Percentiles rank a stretch among this genome's conserved stretches.
phyloP scores from a whole-genome alignment of 257 asterid species.

The Fraxinus anomala region DNA sequence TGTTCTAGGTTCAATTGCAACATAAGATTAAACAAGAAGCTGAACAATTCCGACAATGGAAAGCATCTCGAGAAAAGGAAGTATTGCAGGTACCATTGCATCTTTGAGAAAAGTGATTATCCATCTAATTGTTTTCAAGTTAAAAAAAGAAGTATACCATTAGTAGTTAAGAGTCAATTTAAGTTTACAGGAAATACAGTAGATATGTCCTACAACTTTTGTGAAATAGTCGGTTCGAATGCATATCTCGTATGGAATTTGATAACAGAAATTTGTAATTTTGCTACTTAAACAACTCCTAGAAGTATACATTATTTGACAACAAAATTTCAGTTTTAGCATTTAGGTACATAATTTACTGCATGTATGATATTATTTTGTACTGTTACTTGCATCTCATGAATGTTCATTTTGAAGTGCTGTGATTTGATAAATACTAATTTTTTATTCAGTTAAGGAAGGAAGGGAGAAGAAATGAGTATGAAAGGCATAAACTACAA shows the following conservation, averaged over 20 bases:
- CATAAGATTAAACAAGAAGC: constrained; percentile 97
- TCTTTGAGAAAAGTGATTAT: constrained; percentile 49
- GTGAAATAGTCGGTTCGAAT: not conserved
- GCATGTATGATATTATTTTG: not conserved
- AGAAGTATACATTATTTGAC: not conserved
- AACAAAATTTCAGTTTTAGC: not conserved
- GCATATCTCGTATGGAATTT: not conserved
- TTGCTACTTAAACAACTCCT: not conserved
- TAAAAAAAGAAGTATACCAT: not conserved
- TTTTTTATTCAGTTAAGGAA: constrained; percentile 67
- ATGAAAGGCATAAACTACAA: constrained; percentile 93
- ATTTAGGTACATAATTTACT: not conserved
- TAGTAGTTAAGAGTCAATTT: not conserved
- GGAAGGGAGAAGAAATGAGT: constrained; percentile 97
- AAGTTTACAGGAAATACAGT: not conserved
- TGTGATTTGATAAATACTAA: not conserved
- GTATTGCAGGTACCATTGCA: constrained; percentile 71
- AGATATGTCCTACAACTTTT: not conserved
- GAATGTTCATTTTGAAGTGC: constrained; percentile 2
- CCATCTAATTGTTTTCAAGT: not conserved
- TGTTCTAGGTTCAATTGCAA: constrained; percentile 82
- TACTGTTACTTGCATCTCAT: constrained; percentile 9
- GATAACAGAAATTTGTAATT: not conserved
- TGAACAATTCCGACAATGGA: constrained; percentile 98
- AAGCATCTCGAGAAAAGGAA: constrained; percentile 96